Evolutionary conservation across 2,329 filamentous ascomycete species (phyloP).

Genomic region (Blastomyces emzantsi): DNA sequence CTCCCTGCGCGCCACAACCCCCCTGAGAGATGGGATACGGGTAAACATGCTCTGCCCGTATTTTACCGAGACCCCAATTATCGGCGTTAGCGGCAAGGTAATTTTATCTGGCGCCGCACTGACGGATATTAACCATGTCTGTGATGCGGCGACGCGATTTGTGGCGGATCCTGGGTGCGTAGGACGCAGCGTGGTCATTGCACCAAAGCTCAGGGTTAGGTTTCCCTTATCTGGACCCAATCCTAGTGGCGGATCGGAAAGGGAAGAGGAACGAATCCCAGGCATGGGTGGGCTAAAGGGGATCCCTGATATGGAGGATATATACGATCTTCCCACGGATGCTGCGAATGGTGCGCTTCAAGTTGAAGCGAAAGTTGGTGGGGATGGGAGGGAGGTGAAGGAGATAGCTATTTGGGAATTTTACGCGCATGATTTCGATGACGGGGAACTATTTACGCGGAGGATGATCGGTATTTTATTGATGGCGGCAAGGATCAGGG

Average conservation of each 20-base stretch:
- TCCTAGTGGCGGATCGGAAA: conserved; percentile 15
- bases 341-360: conserved; percentile 17
- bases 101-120: conserved; percentile 50
- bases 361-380: conserved; percentile 11
- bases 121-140: conserved; percentile 50
- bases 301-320: conserved; percentile 17
- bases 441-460: conserved; percentile 48
- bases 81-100: conserved; percentile 39
- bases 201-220: conserved; percentile 45
- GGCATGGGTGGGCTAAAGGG: conserved; percentile 14
- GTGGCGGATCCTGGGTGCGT: conserved; percentile 50
- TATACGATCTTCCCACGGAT: conserved; percentile 11
- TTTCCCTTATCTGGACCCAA: conserved; percentile 10
- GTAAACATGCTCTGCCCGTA: conserved; percentile 61
- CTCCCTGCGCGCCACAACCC: conserved; percentile 43
- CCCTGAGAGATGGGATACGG: conserved; percentile 45
- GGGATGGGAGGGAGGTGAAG: conserved; percentile 18
- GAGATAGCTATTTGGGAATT: conserved; percentile 51
- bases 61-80: conserved; percentile 55
- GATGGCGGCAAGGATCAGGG: not conserved
- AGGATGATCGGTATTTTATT: conserved; percentile 45
- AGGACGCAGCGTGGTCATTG: conserved; percentile 50
- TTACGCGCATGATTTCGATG: conserved; percentile 50
- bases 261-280: conserved; percentile 17
- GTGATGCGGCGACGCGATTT: conserved; percentile 55